These are phyloP conservation scores for Hibiscus mutabilis DNA, from an alignment of 345 rosid species.

Conservation along the genomic window DNA sequence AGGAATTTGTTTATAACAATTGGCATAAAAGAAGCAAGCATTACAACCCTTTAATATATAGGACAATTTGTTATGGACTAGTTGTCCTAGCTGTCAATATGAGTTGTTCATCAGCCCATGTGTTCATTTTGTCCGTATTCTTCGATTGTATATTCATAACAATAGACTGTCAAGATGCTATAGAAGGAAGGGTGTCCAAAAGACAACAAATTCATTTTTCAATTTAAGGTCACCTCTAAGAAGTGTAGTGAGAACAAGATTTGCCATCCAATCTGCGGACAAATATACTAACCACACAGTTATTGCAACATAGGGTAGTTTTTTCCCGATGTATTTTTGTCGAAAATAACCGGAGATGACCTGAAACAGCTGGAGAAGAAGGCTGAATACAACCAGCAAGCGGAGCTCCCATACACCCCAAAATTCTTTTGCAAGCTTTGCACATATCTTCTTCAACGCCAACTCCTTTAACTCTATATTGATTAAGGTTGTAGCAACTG, in stretches of 20 bases:
- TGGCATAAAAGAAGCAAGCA: too few species aligned
- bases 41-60: too few species aligned
- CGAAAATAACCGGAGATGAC: conserved; percentile 5
- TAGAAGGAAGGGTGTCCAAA: conserved; percentile 30
- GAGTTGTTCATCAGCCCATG: too few species aligned
- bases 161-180: conserved; percentile 27
- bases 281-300: conserved; percentile 23
- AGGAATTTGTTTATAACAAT: too few species aligned
- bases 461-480: not conserved
- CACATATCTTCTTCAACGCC: not conserved
- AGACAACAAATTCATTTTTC: not conserved
- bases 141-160: too few species aligned
- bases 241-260: conserved; percentile 23
- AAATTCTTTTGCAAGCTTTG: not conserved
- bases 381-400: conserved; percentile 13
- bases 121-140: too few species aligned
- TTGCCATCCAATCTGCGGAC: conserved; percentile 24
- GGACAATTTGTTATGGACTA: too few species aligned
- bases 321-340: not conserved
- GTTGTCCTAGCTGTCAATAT: too few species aligned
- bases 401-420: conserved; percentile 30
- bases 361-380: conserved; percentile 18
- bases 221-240: not conserved
- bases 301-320: not conserved
- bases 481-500: conserved; percentile 1